Percentiles rank a stretch among this genome's conserved stretches.
phyloP scores from a whole-genome alignment of 495 filamentous ascomycete genomes.

The Xylaria intraflava region DNA sequence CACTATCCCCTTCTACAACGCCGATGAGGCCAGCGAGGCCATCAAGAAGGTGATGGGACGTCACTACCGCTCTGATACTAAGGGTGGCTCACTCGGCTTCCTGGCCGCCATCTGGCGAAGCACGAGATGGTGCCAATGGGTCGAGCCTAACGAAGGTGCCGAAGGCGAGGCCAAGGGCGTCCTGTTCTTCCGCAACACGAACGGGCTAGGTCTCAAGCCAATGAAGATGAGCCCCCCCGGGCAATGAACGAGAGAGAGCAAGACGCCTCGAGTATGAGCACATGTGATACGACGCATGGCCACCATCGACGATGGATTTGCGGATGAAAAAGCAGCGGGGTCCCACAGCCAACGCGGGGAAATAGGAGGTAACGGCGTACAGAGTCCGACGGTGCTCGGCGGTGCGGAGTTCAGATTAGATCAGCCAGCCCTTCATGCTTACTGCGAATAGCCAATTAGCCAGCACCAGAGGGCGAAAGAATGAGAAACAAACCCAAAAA shows the following conservation, averaged over 20 bases:
- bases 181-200: slow-evolving; percentile 68
- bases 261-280: too few species aligned
- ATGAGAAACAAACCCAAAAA: background rate
- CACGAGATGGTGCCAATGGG: slow-evolving; percentile 70
- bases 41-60: slow-evolving; percentile 77
- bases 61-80: slow-evolving; percentile 66
- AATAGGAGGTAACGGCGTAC: background rate
- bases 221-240: slow-evolving; percentile 35
- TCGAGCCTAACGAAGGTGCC: slow-evolving; percentile 61
- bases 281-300: background rate
- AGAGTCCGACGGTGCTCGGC: background rate
- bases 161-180: slow-evolving; percentile 58
- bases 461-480: background rate
- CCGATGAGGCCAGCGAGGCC: slow-evolving; percentile 78
- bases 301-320: too few species aligned
- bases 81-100: slow-evolving; percentile 58
- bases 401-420: background rate
- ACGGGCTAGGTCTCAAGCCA: slow-evolving; percentile 63
- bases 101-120: slow-evolving; percentile 57
- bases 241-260: slow-evolving; percentile 1
- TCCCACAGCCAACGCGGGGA: background rate
- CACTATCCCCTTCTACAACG: slow-evolving; percentile 85
- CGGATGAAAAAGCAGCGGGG: too few species aligned
- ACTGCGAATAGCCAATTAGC: background rate
- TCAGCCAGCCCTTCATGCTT: background rate